Evolutionary conservation across 2,329 filamentous ascomycete genomes (phyloP), one percentile per base, ranked within the genome.

Genomic region (Diaporthe aspalathi): DNA sequence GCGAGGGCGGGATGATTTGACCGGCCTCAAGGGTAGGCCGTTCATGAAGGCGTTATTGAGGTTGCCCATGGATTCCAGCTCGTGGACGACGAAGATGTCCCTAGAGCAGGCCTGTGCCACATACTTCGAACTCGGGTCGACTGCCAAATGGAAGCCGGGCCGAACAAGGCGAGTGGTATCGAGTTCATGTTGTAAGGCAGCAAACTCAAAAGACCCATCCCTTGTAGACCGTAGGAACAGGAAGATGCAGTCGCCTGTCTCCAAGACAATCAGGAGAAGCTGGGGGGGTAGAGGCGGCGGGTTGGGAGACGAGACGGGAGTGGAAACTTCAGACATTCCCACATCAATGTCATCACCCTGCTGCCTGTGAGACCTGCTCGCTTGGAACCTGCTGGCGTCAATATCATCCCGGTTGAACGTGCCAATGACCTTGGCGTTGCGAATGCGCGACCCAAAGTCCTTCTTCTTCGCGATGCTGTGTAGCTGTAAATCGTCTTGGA

Each of bases 381-480:
- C 67, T n/a, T 71, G 66, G 38, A 71, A 73, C 57, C 69, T 70
- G 45, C 67, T 54, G 56, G 72, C 67, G 22, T 67, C 69, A 72
- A 81, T 78, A 63, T 81, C 80, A 60, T 81, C 84, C 27, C 72
- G 67, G 27, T 71, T 68, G 38, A 73, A 70, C 67, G 87, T 82
- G 52, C 93, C 94, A 76, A 98, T 88, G 17, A 95, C 90, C 71
- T 89, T 89, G 5, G 94, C 94, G 76, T 94, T 93, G 72, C 93
- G 86, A 74, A 98, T 98, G 53, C 90, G 88, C 40, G 90, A 88
- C 68, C 91, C 90, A 79, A 98, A 95, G 78, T 97, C 91, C 50
- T 87, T 86, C 80, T 95, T 97, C 72, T 89, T 88, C n/a, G 88
- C 85, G n/a, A 97, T 85, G 77, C 94, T 90, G 74, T 91, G 89